These are phyloP conservation scores for Elaeis guineensis DNA, from an alignment of 176 grass and related monocot species.

Conservation along the genomic window DNA sequence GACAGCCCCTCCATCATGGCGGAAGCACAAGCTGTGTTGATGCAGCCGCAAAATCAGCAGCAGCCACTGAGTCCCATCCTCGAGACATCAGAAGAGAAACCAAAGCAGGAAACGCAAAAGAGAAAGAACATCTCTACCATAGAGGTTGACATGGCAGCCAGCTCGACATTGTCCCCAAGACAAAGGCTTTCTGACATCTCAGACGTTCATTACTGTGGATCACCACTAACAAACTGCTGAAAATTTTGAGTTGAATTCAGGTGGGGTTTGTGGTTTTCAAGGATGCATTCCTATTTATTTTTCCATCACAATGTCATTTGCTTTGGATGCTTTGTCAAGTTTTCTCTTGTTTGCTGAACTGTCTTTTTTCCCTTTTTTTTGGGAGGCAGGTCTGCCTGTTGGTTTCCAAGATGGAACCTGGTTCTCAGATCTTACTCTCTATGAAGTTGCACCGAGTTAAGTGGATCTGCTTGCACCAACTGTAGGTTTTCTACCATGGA, in stretches of 20 bases:
- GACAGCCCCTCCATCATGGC: constrained; percentile 27
- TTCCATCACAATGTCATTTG: too few species aligned
- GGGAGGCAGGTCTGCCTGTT: too few species aligned
- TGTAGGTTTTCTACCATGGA: too few species aligned
- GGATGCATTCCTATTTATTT: too few species aligned
- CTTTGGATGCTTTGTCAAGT: too few species aligned
- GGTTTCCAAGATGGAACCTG: too few species aligned
- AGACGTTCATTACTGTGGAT: constrained; percentile 57
- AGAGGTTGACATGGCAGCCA: constrained; percentile 46
- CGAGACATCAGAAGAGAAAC: constrained; percentile 54
- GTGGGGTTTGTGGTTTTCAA: too few species aligned
- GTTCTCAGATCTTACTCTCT: too few species aligned
- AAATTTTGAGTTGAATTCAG: not conserved
- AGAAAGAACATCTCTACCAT: constrained; percentile 68
- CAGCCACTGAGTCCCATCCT: constrained; percentile 54
- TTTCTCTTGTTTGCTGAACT: too few species aligned
- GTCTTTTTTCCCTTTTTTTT: too few species aligned
- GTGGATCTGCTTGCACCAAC: too few species aligned
- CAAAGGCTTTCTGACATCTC: constrained; percentile 78
- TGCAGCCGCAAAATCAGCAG: constrained; percentile 32
- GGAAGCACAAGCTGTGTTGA: constrained; percentile 53
- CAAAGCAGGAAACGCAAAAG: constrained; percentile 48
- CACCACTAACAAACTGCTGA: constrained; percentile 63
- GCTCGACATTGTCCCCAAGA: constrained; percentile 35
- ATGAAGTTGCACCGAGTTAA: too few species aligned